A percentile compares a stretch with the other conserved stretches of the same genome.
These are phyloP conservation scores for Trichoderma gracile DNA, from an alignment of 2,329 filamentous ascomycete genomes.

Conservation along the genomic window DNA sequence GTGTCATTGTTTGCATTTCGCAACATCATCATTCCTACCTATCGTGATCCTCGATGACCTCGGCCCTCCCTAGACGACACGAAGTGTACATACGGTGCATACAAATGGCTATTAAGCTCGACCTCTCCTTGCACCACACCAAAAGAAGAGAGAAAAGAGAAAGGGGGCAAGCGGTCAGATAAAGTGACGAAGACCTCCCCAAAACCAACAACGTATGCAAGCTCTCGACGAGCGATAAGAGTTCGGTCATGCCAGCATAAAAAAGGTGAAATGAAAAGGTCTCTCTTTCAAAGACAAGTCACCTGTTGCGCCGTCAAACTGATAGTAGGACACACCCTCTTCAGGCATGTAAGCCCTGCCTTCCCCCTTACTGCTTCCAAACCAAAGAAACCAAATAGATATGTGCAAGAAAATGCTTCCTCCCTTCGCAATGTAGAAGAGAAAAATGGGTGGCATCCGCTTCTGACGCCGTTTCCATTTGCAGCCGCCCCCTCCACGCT, in stretches of 20 bases:
- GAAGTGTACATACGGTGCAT: no score
- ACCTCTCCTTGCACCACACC: no score
- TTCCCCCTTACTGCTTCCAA: no score
- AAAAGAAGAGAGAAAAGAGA: background rate
- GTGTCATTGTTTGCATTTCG: background rate
- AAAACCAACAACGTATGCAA: background rate
- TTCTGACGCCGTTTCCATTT: background rate
- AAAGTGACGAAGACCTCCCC: background rate
- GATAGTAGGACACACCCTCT: background rate
- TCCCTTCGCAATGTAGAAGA: background rate
- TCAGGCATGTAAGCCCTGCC: background rate
- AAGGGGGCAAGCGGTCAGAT: no score
- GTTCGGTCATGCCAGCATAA: background rate
- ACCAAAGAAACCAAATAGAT: background rate
- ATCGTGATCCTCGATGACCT: no score
- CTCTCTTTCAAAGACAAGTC: background rate
- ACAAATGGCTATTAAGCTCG: no score
- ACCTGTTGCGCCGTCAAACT: background rate
- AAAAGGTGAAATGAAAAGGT: no score
- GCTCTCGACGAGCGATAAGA: background rate
- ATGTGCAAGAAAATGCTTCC: slow-evolving; percentile 16
- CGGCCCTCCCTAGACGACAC: no score
- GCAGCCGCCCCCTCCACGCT: background rate
- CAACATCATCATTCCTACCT: no score
- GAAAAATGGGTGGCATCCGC: background rate